Base-by-base conservation (phyloP, 2,329 filamentous ascomycete species). In the Alternaria rosae region DNA sequence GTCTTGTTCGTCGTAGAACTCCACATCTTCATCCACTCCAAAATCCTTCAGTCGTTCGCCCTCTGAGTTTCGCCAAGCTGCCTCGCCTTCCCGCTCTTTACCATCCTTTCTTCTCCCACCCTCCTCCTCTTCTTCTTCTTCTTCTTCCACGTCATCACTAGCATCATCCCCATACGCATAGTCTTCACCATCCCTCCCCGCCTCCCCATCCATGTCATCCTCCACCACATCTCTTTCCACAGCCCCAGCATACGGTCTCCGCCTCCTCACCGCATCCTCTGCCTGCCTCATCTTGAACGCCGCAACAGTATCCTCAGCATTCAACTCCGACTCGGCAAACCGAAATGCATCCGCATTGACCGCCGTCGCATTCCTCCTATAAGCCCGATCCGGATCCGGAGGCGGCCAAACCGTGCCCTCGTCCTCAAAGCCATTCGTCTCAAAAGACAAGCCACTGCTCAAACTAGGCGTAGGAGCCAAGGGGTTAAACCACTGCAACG, bases 11-110 rank as follows among this genome's bases (percentile, higher is more conserved):
- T 89, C 87, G 26, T 88, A 87, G 48, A 89, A 89, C 64, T 93
- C 90, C 0, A 85, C 86, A 13, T 92, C 90, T 71, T 93, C 91
- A 69, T 94, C 92, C 0, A 95, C 91, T 2, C 92, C 92, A 72
- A 89, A 95, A 71, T 95, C 92, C 43, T 86, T 84, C 52, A 95
- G 79, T 32, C 88, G 83, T 73, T 94, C 91, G 2, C 92, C 92
- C 54, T 94, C 91, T 0, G 87, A 84, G 68, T 94, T 94, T 0
- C 85, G 87, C 92, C 92, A 95, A 6, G 82, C 85, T 43, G 85
- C 84, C 70, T 87, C 83, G 6, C 85, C 86, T 84, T 82, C 55
- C 76, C 73, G 11, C 65, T 70, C 54, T 23, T 67, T 57, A 56
- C 61, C 61, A 13, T 70, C 42, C 7, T 70, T 65, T 42, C 56